Evolutionary conservation across 495 filamentous ascomycete species (phyloP), one percentile per base, ranked within the genome.

Genomic region (Penicillium roqueforti): DNA sequence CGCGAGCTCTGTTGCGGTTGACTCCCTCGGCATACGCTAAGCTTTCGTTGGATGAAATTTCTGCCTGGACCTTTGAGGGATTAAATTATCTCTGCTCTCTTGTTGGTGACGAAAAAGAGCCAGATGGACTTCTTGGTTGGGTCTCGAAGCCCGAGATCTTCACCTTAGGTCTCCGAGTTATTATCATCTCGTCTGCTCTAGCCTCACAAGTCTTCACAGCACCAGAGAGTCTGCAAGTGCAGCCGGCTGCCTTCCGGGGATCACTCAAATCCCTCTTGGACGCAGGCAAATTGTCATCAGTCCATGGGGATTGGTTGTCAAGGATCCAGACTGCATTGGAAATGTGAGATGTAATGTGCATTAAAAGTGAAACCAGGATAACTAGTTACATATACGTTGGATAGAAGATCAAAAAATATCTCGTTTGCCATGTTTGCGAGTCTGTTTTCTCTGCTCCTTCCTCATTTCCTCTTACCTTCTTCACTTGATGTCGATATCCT

Each of bases 51-150:
- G 34, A 56, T 8, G 51, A 69, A 1, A 56, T 84, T 2, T 59
- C 56, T 5, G 38, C 37, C 22, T 92, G 88, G 88, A 75, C 80
- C 0, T 69, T 69, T 1, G 73, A 79, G 3, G 89, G 85, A 1
- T 58, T 92, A 18, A 39, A 51, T 3, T 65, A 68, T 28, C 46
- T 92, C 7, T 66, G 23, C 14, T 50, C 47, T 29, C 66, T 8
- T 55, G 62, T n/a, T 68, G 75, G 6, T 25, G 61, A 25, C 32
- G 40, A 4, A 26, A 59, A 4, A 41, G 54, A 7, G 59, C 52
- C 58, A 6, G 87, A 91, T 69, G 86, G 87, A 3, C 75, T 84
- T 20, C 60, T 92, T 19, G 88, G 88, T 26, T 90, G 86, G 87
- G 80, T 80, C 3, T 82, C 84, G 4, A 87, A 87, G 57, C 80